Base-by-base conservation (phyloP, 768 basidiomycete genomes). In the Lepiota venenata region DNA sequence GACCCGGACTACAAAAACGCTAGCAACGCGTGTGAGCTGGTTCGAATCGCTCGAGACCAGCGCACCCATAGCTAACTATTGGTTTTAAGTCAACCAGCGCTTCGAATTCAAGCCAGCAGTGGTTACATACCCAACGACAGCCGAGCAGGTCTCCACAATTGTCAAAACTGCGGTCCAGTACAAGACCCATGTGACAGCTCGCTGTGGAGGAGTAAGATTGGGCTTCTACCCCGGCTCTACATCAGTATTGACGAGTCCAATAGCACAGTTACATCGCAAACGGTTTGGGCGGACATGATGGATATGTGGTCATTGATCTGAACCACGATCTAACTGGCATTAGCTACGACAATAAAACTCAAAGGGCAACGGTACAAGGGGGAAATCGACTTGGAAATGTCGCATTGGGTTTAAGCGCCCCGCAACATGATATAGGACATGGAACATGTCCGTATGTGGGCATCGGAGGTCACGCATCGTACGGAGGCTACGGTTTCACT, bases 381-480 rank as follows among this genome's bases (percentile, higher is more conserved):
- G 77, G 77, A 15, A 74, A 69, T 36, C 59, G 69, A 16, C 63
- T 78, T 0, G 74, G 74, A 8, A 66, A 74, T 18, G 58, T 76
- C 14, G 71, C 73, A 0, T 37, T 70, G 25, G 63, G 61, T 1
- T 61, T 79, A 47, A 71, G 71, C 52, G 61, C 63, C 4, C 60
- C 66, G 20, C 69, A 71, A 21, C 50, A 74, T 22, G 74, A 69
- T 3, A 56, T 76, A 48, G 70, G 75, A 1, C 77, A 77, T 55
- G 77, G 76, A 5, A 72, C 72, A 5, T 77, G 75, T 55, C 69
- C 75, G 1, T 73, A 76, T 52, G 74, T 79, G 20, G 76, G 77
- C 1, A 62, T 77, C 10, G 76, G 77, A 8, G 77, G 77, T 1
- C 77, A 77, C 20, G 32, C 48, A 2, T 58, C 48, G 9, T 43